A percentile compares a stretch with the other conserved stretches of the same genome.
Conservation (phyloP, 495 filamentous ascomycete genomes). For the Neurospora intermedia region DNA sequence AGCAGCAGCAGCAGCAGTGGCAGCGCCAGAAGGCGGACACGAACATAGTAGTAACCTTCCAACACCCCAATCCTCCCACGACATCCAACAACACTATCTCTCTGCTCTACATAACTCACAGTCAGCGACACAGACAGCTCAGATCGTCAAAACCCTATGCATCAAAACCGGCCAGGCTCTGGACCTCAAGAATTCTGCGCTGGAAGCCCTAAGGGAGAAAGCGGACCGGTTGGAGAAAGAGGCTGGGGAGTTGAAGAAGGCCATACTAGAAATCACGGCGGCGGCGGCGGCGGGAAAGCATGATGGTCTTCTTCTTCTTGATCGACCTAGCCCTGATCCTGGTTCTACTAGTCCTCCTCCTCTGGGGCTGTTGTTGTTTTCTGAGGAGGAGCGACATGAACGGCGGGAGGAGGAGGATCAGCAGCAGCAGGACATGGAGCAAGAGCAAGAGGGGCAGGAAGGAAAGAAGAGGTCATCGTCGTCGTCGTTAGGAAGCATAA, state of each 20-base stretch:
- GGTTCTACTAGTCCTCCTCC: neutral
- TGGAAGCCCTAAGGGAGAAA: neutral
- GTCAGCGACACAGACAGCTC: neutral
- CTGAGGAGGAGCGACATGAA: neutral
- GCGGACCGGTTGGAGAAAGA: neutral
- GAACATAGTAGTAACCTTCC: neutral
- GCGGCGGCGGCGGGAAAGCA: neutral
- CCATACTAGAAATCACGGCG: neutral
- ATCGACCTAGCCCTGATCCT: neutral
- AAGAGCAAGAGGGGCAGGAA: neutral
- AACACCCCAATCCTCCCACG: neutral
- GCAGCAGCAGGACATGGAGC: too few relatives aligned
- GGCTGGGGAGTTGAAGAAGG: neutral
- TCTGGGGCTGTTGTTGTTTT: neutral
- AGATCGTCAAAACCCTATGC: neutral
- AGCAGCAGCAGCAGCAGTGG: neutral
- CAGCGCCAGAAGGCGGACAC: neutral
- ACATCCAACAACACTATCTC: neutral
- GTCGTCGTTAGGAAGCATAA: neutral
- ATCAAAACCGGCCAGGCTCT: neutral
- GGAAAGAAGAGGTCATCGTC: neutral
- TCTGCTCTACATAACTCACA: neutral
- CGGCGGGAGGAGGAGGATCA: neutral
- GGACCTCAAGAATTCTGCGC: neutral
- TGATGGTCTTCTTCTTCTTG: neutral